Evolutionary conservation across 805 yeast genomes (phyloP), one percentile per base, ranked within the genome.

Genomic region (Myxozyma monticola): DNA sequence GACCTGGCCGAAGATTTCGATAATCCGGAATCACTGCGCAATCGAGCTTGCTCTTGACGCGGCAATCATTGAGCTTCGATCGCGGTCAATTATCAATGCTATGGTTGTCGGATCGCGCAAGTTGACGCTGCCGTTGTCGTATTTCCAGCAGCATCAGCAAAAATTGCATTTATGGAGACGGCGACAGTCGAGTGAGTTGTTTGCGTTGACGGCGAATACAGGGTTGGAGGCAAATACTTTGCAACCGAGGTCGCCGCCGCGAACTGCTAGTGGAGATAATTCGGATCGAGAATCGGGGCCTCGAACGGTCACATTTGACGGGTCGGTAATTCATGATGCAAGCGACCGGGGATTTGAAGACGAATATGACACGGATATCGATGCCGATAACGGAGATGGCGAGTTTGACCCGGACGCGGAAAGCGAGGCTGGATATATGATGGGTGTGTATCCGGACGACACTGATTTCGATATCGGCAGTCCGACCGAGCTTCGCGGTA

Each of bases 1-100:
- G 0, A 84, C 96, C 0, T 91, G 98, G 97, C 96, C 96, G 0
- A 87, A 88, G 62, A 68, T 93, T 3, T 80, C 96, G 1, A 76
- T 90, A 37, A 88, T 91, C 40, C 77, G 83, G 59, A 91, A 93
- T 65, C 96, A 88, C 63, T 89, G 96, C 68, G 83, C 93, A 0
- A 80, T 89, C 28, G 99, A 91, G 63, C 84, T 91, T 66, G 85
- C 89, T 0, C 71, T 91, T 35, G 98, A 91, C 66, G 77, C 76
- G 51, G 85, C 93, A 7, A 88, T 93, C 9, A 74, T 40, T 3
- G 58, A 47, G 22, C 40, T 55, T 21, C 44, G 57, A 21, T 48
- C 58, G 18, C 48, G 57, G 4, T 40, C 55, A 14, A 41, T 50
- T 21, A 37, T 51, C 30, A 37, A 24, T 22, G 49, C 57, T 25